These are phyloP conservation scores for Crithidia thermophila DNA, from an alignment of 208 protist genomes.

Conservation along the genomic window DNA sequence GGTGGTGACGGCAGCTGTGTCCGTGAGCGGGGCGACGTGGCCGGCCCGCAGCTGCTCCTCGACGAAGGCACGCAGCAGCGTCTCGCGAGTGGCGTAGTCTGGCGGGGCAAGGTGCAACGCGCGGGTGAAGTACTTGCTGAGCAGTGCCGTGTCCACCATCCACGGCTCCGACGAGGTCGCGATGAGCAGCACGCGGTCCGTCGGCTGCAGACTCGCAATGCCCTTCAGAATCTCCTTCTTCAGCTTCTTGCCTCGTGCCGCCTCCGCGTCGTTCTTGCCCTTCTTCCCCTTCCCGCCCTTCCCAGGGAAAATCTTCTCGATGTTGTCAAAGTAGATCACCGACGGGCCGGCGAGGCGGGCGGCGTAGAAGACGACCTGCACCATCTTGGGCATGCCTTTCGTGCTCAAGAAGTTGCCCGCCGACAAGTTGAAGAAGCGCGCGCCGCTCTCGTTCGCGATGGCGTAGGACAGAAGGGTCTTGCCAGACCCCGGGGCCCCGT, in stretches of 20 bases:
- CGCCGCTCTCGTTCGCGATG: conserved; percentile 84
- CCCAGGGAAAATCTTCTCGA: conserved; percentile 88
- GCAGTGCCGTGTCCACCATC: conserved; percentile 57
- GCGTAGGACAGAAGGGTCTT: conserved; percentile 92
- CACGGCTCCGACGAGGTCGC: conserved; percentile 75
- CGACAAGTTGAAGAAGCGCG: conserved; percentile 94
- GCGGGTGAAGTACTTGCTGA: conserved; percentile 71
- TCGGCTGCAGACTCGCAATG: conserved; percentile 73
- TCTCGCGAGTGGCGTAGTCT: conserved; percentile 86
- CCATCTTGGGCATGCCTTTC: conserved; percentile 74
- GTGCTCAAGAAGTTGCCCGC: conserved; percentile 77
- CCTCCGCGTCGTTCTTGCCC: conserved; percentile 71
- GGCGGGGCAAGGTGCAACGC: conserved; percentile 82
- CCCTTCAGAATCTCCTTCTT: conserved; percentile 91
- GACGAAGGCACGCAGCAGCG: conserved; percentile 73
- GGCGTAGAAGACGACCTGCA: conserved; percentile 92
- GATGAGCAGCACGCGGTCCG: conserved; percentile 93
- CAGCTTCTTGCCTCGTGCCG: conserved; percentile 83
- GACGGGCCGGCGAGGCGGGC: conserved; percentile 89
- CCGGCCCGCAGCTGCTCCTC: conserved; percentile 4
- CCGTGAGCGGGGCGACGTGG: conserved; percentile 18
- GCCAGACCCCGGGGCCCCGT: conserved; percentile 85
- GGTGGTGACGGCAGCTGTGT: conserved; percentile 19
- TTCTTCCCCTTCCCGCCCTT: conserved; percentile 45
- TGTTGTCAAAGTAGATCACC: conserved; percentile 94